These are phyloP conservation scores for Aspergillus bertholletiae DNA, from an alignment of 495 filamentous ascomycete genomes.

Conservation along the genomic window DNA sequence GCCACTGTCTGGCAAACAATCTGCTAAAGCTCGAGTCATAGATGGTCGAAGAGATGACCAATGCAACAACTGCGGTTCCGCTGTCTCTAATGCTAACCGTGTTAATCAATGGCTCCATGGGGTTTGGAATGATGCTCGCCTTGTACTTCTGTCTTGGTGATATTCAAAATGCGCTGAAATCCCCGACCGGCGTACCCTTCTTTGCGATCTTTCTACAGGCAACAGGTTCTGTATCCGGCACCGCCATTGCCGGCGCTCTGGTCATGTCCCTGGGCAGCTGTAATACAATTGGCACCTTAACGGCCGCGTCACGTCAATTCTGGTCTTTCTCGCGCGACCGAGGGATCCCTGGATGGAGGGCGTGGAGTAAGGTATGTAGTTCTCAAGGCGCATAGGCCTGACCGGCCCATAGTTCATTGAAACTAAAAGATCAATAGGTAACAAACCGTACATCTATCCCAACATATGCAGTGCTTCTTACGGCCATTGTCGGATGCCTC, in stretches of 20 bases:
- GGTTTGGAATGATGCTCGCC: constrained; percentile 35
- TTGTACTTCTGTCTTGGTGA: constrained; percentile 35
- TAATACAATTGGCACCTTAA: constrained; percentile 36
- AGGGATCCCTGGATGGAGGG: constrained; percentile 49
- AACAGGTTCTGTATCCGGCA: neutral
- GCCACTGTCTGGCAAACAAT: neutral
- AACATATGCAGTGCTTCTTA: constrained; percentile 35
- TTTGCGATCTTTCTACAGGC: neutral
- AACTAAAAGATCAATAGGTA: constrained; percentile 16
- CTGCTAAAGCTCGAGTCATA: neutral
- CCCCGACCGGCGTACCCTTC: constrained; percentile 8
- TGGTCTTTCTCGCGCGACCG: constrained; percentile 59
- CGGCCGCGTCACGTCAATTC: constrained; percentile 46
- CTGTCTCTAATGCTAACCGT: constrained; percentile 30
- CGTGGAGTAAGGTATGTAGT: constrained; percentile 35
- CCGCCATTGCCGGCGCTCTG: neutral
- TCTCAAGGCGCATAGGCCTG: no score
- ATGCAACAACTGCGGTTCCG: constrained; percentile 32
- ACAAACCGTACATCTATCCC: constrained; percentile 34
- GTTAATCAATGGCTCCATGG: constrained; percentile 39
- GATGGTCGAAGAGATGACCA: constrained; percentile 40
- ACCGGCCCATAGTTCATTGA: no score
- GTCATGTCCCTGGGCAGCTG: no score
- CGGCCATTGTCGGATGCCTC: constrained; percentile 27
- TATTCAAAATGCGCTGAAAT: constrained; percentile 17